These are phyloP conservation scores for Volvox africanus DNA, from an alignment of 139 green algal species.

Conservation along the genomic window DNA sequence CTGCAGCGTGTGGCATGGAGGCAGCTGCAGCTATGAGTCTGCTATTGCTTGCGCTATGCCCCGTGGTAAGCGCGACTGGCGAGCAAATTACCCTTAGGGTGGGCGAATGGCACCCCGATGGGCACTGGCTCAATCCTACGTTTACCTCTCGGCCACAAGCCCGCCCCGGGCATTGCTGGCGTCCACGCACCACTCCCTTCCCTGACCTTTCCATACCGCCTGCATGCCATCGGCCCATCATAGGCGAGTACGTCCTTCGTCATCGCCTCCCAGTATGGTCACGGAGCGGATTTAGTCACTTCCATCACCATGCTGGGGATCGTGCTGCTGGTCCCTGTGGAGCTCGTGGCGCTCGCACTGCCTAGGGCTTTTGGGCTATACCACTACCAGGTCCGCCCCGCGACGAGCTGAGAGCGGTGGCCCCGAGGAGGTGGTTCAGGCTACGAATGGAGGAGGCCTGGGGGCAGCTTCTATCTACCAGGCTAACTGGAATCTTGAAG, in stretches of 20 bases:
- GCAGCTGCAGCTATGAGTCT: conserved; percentile 32
- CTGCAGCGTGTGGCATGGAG: not conserved
- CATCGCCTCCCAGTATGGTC: conserved; percentile 37
- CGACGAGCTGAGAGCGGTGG: no score
- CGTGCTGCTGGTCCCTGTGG: conserved; percentile 45
- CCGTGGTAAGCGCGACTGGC: not conserved
- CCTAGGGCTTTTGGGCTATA: conserved; percentile 32
- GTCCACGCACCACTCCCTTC: not conserved
- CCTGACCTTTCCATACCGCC: not conserved
- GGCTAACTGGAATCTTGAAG: no score
- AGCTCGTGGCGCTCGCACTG: conserved; percentile 38
- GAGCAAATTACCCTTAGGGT: no score
- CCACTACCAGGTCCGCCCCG: not conserved
- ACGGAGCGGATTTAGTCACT: conserved; percentile 36
- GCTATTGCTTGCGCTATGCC: conserved; percentile 50
- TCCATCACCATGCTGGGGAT: conserved; percentile 38
- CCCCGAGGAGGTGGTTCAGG: no score
- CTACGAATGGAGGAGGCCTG: no score
- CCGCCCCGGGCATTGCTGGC: no score
- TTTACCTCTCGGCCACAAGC: no score
- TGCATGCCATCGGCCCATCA: not conserved
- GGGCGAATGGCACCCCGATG: no score
- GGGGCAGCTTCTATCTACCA: no score
- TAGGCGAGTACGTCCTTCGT: conserved; percentile 48
- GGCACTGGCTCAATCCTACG: no score